A percentile compares a stretch with the other conserved stretches of the same genome.
These are phyloP conservation scores for Phytophthora sp. DNA, from an alignment of 352 stramenopile species.

Conservation along the genomic window DNA sequence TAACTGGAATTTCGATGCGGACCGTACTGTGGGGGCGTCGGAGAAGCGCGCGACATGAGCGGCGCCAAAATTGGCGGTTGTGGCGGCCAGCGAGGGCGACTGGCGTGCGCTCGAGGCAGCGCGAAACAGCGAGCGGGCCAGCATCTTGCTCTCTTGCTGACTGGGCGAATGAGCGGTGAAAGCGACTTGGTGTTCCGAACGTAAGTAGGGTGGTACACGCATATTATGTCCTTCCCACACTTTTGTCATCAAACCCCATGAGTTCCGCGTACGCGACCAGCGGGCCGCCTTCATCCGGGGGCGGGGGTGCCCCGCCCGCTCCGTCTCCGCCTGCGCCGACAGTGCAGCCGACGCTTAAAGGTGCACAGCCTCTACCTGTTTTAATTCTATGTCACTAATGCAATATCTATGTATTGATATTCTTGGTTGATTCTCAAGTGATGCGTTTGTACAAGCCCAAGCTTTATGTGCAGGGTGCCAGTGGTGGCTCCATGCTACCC, in stretches of 20 bases:
- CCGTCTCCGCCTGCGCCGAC: constrained; percentile 19
- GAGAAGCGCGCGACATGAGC: constrained; percentile 54
- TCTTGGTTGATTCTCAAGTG: constrained; percentile 56
- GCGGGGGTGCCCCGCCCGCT: constrained; percentile 2
- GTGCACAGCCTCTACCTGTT: constrained; percentile 19
- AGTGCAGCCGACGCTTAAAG: constrained; percentile 83
- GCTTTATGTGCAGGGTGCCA: constrained; percentile 68
- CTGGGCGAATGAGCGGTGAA: constrained; percentile 12
- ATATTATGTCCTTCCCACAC: too few species aligned
- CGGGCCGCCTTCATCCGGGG: constrained; percentile 27
- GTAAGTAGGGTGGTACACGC: neutral
- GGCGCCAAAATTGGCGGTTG: constrained; percentile 22
- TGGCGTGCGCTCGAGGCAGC: constrained; percentile 31
- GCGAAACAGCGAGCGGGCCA: constrained; percentile 68
- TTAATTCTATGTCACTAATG: too few species aligned
- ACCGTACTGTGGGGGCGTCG: constrained; percentile 53
- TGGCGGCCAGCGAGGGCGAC: constrained; percentile 16
- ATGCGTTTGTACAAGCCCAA: constrained; percentile 93
- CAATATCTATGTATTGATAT: too few species aligned
- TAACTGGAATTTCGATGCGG: neutral
- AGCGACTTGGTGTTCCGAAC: neutral
- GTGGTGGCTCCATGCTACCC: constrained; percentile 64
- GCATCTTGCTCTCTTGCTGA: constrained; percentile 43
- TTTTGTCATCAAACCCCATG: constrained; percentile 11
- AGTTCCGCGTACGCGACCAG: constrained; percentile 25